These are phyloP conservation scores for Hypoxylon sp. DNA, from an alignment of 2,329 filamentous ascomycete genomes.

Conservation along the genomic window DNA sequence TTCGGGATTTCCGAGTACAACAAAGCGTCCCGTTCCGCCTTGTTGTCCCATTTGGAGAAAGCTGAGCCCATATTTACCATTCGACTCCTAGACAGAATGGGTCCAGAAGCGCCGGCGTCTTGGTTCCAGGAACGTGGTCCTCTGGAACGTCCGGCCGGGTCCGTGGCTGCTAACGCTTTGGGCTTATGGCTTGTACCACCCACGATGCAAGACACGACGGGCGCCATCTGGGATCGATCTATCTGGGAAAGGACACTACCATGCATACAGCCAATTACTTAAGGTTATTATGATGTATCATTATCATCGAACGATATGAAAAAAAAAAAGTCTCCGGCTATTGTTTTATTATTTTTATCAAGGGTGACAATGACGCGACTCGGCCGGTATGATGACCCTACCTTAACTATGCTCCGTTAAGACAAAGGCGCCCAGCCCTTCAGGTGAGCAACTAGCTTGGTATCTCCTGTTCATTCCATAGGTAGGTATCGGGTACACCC, in stretches of 20 bases:
- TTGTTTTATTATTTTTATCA: neutral
- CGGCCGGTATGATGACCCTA: conserved; percentile 13
- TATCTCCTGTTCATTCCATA: conserved; percentile 18
- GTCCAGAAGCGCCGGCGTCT: conserved; percentile 40
- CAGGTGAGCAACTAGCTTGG: neutral
- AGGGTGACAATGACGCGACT: conserved; percentile 3
- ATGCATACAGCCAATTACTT: conserved; percentile 16
- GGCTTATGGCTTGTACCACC: conserved; percentile 33
- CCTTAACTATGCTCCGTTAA: neutral
- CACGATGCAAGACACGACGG: conserved; percentile 42
- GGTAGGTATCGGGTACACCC: conserved; percentile 23
- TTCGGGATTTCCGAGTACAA: conserved; percentile 23
- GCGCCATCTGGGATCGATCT: conserved; percentile 41
- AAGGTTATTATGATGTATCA: conserved; percentile 25
- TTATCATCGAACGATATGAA: conserved; percentile 4
- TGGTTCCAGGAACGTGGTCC: conserved; percentile 44
- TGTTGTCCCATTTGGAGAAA: conserved; percentile 11
- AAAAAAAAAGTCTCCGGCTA: neutral
- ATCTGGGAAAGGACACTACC: conserved; percentile 1
- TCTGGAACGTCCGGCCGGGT: conserved; percentile 34
- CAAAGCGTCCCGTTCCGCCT: conserved; percentile 26
- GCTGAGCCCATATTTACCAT: conserved; percentile 9
- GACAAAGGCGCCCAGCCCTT: neutral
- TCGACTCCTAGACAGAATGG: conserved; percentile 12
- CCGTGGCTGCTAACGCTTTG: conserved; percentile 33